Evolutionary conservation across 1,139 yeast genomes (phyloP), one percentile per base, ranked within the genome.

Genomic region (Williopsis jadinii): DNA sequence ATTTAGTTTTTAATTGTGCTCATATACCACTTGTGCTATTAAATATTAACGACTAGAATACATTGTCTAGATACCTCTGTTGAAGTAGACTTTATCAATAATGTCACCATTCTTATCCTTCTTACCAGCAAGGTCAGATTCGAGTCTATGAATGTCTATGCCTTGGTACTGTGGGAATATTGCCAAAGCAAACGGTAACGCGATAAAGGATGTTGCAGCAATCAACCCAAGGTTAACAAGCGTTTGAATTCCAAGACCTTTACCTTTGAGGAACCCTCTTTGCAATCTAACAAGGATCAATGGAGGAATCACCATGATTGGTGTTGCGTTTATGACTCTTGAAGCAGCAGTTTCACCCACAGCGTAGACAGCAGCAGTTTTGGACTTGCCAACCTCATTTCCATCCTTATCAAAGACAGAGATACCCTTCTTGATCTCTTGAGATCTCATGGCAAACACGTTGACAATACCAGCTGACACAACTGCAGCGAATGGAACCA

Each of bases 401-500:
- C 95, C 95, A 26, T 78, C 71, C 38, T 70, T 61, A 58, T 80
- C 83, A 54, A 69, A 86, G 5, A 92, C 97, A 11, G 77, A 60
- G 42, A 77, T 77, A 49, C 98, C 98, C 60, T 84, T 84, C 53
- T 78, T 79, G 59, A 92, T 80, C 65, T 92, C 98, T 63, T 88
- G 95, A 47, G 94, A 79, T 66, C 98, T 80, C 98, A 92, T 92
- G 50, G 94, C 72, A 58, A 86, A 86, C 28, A 92, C 97, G 55
- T 92, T 92, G 34, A 88, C 95, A 32, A 90, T 71, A 59, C 97
- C 97, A 1, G 98, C 98, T 37, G 94, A 80, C 0, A 90, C 97
- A 32, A 92, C 98, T 4, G 98, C 98, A 2, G 97, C 97, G 65
- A 92, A 92, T 6, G 98, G 98, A 8, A 92, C 95, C 46, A 92